phyloP scores from a whole-genome alignment of 2,329 filamentous ascomycete genomes.

The Pseudogymnoascus sp. region DNA sequence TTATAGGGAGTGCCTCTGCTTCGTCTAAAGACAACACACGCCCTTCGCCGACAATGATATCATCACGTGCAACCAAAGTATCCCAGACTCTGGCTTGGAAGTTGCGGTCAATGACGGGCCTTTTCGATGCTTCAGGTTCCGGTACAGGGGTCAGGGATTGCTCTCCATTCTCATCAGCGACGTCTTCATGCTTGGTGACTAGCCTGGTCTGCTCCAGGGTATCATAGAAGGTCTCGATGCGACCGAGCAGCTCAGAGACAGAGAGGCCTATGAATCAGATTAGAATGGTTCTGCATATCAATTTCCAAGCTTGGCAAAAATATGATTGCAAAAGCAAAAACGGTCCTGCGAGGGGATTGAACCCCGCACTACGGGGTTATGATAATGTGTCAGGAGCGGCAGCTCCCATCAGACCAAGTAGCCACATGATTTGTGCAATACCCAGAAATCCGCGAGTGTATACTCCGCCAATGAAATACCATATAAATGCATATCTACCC shows the following conservation, averaged over 20 bases:
- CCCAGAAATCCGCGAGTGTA: not conserved
- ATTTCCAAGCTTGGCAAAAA: not conserved
- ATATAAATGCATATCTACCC: not conserved
- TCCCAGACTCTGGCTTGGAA: not conserved
- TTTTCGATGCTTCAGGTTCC: not conserved
- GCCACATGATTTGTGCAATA: not conserved
- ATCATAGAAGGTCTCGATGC: conserved; percentile 7
- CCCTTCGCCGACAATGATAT: conserved; percentile 7
- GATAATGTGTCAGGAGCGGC: not conserved
- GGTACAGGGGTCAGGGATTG: not conserved
- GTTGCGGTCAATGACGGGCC: not conserved
- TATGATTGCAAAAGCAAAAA: not conserved
- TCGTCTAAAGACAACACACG: not conserved
- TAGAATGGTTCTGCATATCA: not conserved
- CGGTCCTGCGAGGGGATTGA: conserved; percentile 2
- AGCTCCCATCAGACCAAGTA: not conserved
- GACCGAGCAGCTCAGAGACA: not conserved
- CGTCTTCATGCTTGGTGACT: not conserved
- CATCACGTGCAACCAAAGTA: not conserved
- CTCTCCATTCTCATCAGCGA: not conserved
- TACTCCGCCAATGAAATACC: not conserved
- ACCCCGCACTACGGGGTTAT: conserved; percentile 4
- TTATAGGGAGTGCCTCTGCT: conserved; percentile 2
- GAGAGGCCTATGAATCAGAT: not conserved
- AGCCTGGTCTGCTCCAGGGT: not conserved